Evolutionary conservation across 2,329 filamentous ascomycete genomes (phyloP).

Genomic region (Stachybotrys echinatus): DNA sequence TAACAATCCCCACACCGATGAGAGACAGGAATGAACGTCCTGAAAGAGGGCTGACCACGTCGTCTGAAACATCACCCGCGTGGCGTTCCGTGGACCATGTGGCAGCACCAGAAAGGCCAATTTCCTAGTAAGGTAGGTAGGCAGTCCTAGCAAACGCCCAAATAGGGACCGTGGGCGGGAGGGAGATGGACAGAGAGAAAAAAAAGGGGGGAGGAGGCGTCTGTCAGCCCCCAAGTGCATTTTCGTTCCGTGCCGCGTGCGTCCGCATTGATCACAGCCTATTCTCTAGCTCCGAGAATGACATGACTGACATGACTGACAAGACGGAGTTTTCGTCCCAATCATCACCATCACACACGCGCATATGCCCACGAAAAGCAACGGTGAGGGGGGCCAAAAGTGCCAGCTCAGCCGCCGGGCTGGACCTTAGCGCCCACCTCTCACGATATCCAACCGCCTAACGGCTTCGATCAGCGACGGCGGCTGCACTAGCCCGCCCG

Average conservation of each 20-base stretch:
- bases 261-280: not conserved
- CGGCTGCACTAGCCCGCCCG: not conserved
- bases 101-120: not conserved
- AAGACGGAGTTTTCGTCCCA: no score
- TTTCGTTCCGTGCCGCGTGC: not conserved
- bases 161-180: no score
- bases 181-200: not conserved
- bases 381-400: not conserved
- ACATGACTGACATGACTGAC: no score
- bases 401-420: not conserved
- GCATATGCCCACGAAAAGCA: not conserved
- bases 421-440: not conserved
- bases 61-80: not conserved
- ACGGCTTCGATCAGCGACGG: not conserved
- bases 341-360: not conserved
- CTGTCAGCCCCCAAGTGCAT: not conserved
- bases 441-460: no score
- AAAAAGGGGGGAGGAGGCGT: not conserved
- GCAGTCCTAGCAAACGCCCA: no score
- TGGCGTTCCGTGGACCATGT: not conserved
- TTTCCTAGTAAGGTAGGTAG: no score
- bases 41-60: no score
- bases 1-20: no score
- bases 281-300: not conserved
- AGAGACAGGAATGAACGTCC: no score